A percentile compares a stretch with the other conserved stretches of the same genome.
Conservation (phyloP, 2,329 filamentous ascomycete genomes). For the Colletotrichum godetiae region DNA sequence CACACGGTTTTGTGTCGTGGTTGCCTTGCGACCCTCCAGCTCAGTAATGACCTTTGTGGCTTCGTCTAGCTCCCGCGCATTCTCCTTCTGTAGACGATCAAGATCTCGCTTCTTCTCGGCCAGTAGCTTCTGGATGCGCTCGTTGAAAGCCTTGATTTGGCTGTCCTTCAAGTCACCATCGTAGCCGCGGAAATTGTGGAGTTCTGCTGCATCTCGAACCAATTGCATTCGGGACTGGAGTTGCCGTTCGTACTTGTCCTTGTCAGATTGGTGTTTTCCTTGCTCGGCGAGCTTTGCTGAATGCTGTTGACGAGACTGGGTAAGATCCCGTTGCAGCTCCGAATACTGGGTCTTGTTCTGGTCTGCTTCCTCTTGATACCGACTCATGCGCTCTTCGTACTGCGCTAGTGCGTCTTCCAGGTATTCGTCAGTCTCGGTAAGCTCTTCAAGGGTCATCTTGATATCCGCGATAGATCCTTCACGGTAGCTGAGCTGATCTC, state of each 20-base stretch:
- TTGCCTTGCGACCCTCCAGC: slow-evolving; percentile 79
- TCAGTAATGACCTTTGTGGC: slow-evolving; percentile 79
- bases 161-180: slow-evolving; percentile 81
- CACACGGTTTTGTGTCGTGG: slow-evolving; percentile 78
- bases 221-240: slow-evolving; percentile 76
- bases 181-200: slow-evolving; percentile 85
- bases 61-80: slow-evolving; percentile 77
- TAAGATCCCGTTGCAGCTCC: slow-evolving; percentile 67
- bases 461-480: slow-evolving; percentile 78
- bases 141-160: slow-evolving; percentile 81
- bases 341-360: slow-evolving; percentile 72
- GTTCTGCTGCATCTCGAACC: slow-evolving; percentile 80
- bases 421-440: slow-evolving; percentile 81
- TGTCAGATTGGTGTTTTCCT: slow-evolving; percentile 86
- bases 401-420: slow-evolving; percentile 78
- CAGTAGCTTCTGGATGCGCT: slow-evolving; percentile 78
- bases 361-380: slow-evolving; percentile 73
- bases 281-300: slow-evolving; percentile 70
- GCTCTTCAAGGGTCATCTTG: slow-evolving; percentile 77
- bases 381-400: slow-evolving; percentile 79
- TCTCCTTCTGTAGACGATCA: slow-evolving; percentile 79
- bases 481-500: slow-evolving; percentile 77
- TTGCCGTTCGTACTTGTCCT: slow-evolving; percentile 87
- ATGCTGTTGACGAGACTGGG: slow-evolving; percentile 56
- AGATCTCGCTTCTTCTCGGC: slow-evolving; percentile 83